These are phyloP conservation scores for Melanomma pulvis-pyrius DNA, from an alignment of 495 filamentous ascomycete species.

Conservation along the genomic window DNA sequence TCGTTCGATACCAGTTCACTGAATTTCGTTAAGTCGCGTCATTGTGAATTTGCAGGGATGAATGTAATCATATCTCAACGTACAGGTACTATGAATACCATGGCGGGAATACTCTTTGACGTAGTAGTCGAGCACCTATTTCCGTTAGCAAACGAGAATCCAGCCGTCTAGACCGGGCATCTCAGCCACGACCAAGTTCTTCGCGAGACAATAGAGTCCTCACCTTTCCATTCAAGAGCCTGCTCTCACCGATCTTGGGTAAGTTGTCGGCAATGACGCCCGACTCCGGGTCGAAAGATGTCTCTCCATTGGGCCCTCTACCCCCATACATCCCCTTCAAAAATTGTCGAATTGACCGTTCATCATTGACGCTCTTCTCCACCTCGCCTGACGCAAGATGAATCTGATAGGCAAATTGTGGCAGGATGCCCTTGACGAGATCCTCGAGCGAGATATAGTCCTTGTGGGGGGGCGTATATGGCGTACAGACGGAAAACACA, in stretches of 20 bases:
- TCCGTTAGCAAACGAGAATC: slow-evolving; percentile 8
- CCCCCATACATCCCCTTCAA: slow-evolving; percentile 72
- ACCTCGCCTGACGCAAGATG: slow-evolving; percentile 70
- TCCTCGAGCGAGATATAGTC: slow-evolving; percentile 56
- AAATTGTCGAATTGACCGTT: slow-evolving; percentile 65
- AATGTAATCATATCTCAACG: slow-evolving; percentile 32
- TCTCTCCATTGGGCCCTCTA: slow-evolving; percentile 55
- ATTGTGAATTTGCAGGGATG: not conserved
- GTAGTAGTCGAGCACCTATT: slow-evolving; percentile 75
- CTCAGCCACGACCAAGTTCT: not conserved
- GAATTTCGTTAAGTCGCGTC: slow-evolving; percentile 19
- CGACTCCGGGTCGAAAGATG: slow-evolving; percentile 55
- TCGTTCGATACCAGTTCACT: slow-evolving; percentile 83
- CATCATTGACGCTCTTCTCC: slow-evolving; percentile 59
- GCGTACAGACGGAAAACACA: slow-evolving; percentile 79
- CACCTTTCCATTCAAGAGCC: slow-evolving; percentile 63
- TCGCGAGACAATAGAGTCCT: not conserved
- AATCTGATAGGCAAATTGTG: slow-evolving; percentile 83
- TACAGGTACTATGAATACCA: slow-evolving; percentile 76
- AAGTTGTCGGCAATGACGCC: slow-evolving; percentile 64
- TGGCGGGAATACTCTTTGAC: slow-evolving; percentile 66
- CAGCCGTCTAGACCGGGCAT: not conserved
- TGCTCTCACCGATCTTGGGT: slow-evolving; percentile 50
- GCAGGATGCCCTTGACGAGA: slow-evolving; percentile 58
- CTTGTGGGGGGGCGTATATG: slow-evolving; percentile 59